phyloP scores from a whole-genome alignment of 140 eudicot species.

The Oenanthe javanica region DNA sequence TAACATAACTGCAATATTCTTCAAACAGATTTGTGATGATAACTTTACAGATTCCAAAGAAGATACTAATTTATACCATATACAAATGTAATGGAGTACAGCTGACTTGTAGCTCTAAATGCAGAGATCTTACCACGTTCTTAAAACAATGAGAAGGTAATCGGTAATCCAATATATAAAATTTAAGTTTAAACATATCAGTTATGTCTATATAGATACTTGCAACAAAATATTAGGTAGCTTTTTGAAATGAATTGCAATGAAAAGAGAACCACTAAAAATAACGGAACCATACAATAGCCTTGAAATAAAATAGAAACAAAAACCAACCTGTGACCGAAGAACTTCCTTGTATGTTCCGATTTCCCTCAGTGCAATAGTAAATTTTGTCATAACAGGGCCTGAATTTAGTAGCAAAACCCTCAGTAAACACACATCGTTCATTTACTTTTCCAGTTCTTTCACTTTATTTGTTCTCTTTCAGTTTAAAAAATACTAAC shows the following conservation, averaged over 20 bases:
- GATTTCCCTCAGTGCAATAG: conserved; percentile 80
- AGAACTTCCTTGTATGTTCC: conserved; percentile 91
- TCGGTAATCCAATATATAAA: not conserved
- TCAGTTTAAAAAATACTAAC: not conserved
- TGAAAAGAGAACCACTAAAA: not conserved
- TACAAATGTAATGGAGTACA: not conserved
- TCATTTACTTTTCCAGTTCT: not conserved
- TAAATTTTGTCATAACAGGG: conserved; percentile 85
- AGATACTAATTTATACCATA: not conserved
- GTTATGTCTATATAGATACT: not conserved
- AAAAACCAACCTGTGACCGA: conserved; percentile 59
- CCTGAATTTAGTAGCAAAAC: conserved; percentile 34
- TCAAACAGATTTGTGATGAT: not conserved
- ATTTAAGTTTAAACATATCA: not conserved
- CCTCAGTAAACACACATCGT: conserved; percentile 5
- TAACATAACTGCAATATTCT: not conserved
- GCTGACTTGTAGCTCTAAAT: not conserved
- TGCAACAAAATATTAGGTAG: not conserved
- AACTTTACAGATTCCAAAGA: not conserved
- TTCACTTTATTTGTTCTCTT: not conserved
- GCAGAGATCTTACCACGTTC: not conserved
- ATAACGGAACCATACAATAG: not conserved
- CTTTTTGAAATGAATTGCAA: not conserved
- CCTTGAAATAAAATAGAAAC: not conserved
- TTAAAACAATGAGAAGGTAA: not conserved